Percentiles rank a stretch among this genome's conserved stretches.
phyloP scores from a whole-genome alignment of 2,329 filamentous ascomycete genomes.

The Podosphaera leucotricha region DNA sequence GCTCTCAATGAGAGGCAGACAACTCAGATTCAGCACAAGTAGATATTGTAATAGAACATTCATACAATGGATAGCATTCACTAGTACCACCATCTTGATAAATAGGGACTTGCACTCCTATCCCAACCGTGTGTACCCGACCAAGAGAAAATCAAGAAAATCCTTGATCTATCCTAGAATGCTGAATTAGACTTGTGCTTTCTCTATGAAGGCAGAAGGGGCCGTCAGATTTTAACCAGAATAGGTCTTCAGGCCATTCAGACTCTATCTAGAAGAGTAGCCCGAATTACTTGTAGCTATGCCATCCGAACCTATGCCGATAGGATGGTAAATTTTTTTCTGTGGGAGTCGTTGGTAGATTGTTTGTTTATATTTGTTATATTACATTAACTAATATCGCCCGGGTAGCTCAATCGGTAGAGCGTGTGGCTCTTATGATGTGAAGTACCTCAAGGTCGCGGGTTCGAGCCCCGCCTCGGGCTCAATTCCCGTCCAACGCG shows the following conservation, averaged over 20 bases:
- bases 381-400: too few species aligned
- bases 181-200: too few species aligned
- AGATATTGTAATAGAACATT: neutral
- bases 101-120: neutral
- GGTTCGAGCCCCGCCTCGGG: slow-evolving; percentile 2
- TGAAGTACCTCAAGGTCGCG: slow-evolving; percentile 1
- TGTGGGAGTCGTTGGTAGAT: too few species aligned
- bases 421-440: slow-evolving; percentile 3
- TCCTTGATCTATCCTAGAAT: neutral
- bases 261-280: too few species aligned
- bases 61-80: neutral
- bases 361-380: too few species aligned
- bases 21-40: neutral
- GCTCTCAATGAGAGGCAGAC: too few species aligned
- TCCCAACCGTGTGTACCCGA: neutral
- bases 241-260: too few species aligned
- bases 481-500: slow-evolving; percentile 2
- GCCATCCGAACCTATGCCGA: too few species aligned
- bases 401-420: slow-evolving; percentile 5
- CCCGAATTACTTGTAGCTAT: too few species aligned
- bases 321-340: too few species aligned
- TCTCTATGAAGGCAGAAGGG: too few species aligned
- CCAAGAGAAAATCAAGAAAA: neutral
- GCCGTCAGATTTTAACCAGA: too few species aligned
- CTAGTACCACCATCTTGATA: neutral